Evolutionary conservation across 1,284 basidiomycete species (phyloP).

Genomic region (Flammula alnicola): DNA sequence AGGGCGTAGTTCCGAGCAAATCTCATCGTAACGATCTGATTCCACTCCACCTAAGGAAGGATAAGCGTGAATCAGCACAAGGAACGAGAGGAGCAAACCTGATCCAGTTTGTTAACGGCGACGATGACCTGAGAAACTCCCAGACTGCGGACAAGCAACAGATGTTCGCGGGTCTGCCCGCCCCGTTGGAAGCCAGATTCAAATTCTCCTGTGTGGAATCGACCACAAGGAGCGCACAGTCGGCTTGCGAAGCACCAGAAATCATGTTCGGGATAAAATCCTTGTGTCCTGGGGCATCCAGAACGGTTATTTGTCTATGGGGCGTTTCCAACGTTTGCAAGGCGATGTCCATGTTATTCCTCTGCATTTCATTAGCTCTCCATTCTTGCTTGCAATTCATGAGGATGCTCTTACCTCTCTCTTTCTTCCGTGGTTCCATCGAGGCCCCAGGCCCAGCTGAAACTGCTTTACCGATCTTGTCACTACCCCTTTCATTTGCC

Average conservation of each 20-base stretch:
- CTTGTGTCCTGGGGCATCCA: constrained; percentile 96
- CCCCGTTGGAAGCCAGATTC: constrained; percentile 94
- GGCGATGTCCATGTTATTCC: constrained; percentile 99
- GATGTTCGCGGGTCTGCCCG: constrained; percentile 97
- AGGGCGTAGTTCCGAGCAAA: constrained; percentile 73
- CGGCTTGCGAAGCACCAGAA: constrained; percentile 95
- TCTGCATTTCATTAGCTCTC: constrained; percentile 53
- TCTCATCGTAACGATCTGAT: constrained; percentile 84
- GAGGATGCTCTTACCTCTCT: constrained; percentile 65
- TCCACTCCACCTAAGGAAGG: constrained; percentile 89
- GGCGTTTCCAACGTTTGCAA: constrained; percentile 82
- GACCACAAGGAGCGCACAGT: constrained; percentile 94
- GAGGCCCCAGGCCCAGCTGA: constrained; percentile 97
- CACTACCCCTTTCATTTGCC: constrained; percentile 91
- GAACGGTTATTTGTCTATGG: constrained; percentile 84
- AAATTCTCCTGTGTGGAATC: constrained; percentile 93
- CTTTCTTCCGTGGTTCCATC: constrained; percentile 94
- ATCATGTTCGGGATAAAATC: constrained; percentile 99
- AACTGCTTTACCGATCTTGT: constrained; percentile 90
- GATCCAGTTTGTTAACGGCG: constrained; percentile 95
- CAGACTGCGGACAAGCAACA: constrained; percentile 89
- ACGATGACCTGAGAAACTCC: constrained; percentile 95
- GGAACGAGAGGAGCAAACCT: constrained; percentile 43
- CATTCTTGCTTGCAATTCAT: constrained; percentile 8
- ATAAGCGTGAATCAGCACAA: constrained; percentile 17